Evolutionary conservation across 2,329 filamentous ascomycete genomes (phyloP), one percentile per base, ranked within the genome.

Genomic region (Epichloe gansuensis): DNA sequence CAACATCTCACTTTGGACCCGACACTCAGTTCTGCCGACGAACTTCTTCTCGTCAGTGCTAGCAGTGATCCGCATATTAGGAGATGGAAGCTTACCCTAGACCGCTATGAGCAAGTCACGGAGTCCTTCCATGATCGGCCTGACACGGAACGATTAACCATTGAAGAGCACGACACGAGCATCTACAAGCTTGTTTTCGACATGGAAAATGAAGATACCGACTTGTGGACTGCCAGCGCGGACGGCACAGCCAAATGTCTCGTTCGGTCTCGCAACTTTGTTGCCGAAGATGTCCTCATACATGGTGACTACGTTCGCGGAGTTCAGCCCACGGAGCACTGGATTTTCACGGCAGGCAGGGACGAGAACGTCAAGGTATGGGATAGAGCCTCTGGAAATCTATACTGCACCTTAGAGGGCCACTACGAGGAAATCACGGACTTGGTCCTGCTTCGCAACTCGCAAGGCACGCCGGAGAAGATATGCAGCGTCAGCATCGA

Each of bases 391-490:
- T 84, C 81, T 8, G 88, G 87, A 4, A 81, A 84, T 64, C 71
- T 94, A 35, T 78, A 85, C 62, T 86, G 86, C 65, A 77, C 78
- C 7, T 82, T 91, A 55, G 77, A 80, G 39, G 93, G 93, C 0
- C 93, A 98, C 69, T 97, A 81, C 63, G 89, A 98, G 63, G 93
- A 97, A 67, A 84, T 98, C 13, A 96, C 89, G 1, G 88, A 84
- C 38, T 68, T 97, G 43, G 73, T 85, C 2, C 64, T 94, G 48
- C 65, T 89, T 31, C 65, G 68, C 27, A 69, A 69, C 52, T 55
- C 60, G 0, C 57, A 60, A 21, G 67, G 66, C 4, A 58, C 54
- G 6, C 60, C 63, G 5, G 72, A 70, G 21, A 72, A 73, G 55
- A 71, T 95, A 11, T 81, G 87, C 56, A 96, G 89, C 64, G 86